phyloP scores from a whole-genome alignment of 495 filamentous ascomycete species.

The Aspergillus avenaceus region DNA sequence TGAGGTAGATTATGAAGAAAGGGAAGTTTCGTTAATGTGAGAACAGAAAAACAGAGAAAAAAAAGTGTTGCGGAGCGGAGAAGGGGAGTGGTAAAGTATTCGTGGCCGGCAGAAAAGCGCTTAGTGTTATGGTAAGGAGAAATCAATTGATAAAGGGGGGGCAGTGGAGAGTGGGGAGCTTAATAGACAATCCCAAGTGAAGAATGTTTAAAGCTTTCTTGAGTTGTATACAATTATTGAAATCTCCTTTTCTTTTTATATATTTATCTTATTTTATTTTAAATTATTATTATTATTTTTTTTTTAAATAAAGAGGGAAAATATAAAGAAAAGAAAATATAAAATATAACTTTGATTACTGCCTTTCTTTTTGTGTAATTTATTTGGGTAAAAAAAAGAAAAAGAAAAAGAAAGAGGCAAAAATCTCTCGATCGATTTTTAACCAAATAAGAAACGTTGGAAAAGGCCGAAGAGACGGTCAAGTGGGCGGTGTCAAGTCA shows the following conservation, averaged over 20 bases:
- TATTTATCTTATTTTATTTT: not conserved
- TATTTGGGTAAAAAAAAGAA: not conserved
- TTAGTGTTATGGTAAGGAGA: not conserved
- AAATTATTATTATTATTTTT: not conserved
- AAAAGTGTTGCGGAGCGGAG: conserved; percentile 6
- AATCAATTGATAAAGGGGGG: conserved; percentile 3
- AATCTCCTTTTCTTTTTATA: not conserved
- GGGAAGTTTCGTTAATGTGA: not conserved
- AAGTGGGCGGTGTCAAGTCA: conserved; percentile 14
- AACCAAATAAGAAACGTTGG: too few species aligned
- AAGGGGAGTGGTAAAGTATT: not conserved
- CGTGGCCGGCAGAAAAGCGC: not conserved
- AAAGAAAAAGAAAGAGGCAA: conserved; percentile 2
- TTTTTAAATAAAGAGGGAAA: not conserved
- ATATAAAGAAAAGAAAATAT: not conserved
- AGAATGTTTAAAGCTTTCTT: too few species aligned
- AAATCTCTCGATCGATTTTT: too few species aligned
- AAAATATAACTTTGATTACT: too few species aligned
- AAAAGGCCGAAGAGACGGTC: conserved; percentile 18
- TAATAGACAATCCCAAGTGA: too few species aligned
- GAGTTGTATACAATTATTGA: not conserved
- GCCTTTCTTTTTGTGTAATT: too few species aligned
- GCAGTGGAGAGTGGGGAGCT: conserved; percentile 3
- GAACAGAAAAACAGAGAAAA: conserved; percentile 6
- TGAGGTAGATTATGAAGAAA: not conserved